Evolutionary conservation across 2,329 filamentous ascomycete species (phyloP), one percentile per base, ranked within the genome.

Genomic region (Beauveria caledonica): DNA sequence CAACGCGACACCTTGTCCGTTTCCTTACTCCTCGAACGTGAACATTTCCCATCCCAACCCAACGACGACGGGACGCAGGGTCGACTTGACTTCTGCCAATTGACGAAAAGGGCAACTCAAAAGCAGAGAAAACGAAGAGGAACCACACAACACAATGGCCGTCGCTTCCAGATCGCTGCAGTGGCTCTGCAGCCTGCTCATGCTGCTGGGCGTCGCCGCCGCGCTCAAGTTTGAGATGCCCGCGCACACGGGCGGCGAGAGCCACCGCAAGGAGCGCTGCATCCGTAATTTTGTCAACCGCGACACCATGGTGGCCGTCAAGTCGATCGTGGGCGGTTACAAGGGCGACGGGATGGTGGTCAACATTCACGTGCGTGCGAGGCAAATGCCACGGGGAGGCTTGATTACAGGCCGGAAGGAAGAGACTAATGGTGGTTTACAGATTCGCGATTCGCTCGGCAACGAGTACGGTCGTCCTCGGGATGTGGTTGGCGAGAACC

Each of bases 291-390:
- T 97, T 74, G 92, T 97, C 66, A 83, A 85, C 63, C 89, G 86
- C 76, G 92, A 97, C 72, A 96, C 94, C 65, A 80, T 99, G 66
- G 94, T 99, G 46, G 93, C 97, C 39, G 93, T 99, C 58, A 97
- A 93, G 61, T 90, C 92, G 60, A 96, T 86, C 62, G 82, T 96
- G 60, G 85, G 87, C 72, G 94, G 94, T n/a, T 78, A 78, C 66
- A 90, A 88, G 76, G 93, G 92, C 62, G 94, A 99, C 79, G 94
- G 94, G 58, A 92, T 96, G 85, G 78, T 84, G 68, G 85, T 97
- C 65, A 96, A 97, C 74, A 94, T 99, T 82, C 88, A 96, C 77
- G 93, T 97, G 72, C 63, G 81, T 80, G 10, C 13, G 33, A 36
- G 33, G 33, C 33, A 36, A 36, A 15, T 15, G 5, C 33, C 33